Conservation (phyloP, 1,284 basidiomycete species). For the Boletus semigastroideus region DNA sequence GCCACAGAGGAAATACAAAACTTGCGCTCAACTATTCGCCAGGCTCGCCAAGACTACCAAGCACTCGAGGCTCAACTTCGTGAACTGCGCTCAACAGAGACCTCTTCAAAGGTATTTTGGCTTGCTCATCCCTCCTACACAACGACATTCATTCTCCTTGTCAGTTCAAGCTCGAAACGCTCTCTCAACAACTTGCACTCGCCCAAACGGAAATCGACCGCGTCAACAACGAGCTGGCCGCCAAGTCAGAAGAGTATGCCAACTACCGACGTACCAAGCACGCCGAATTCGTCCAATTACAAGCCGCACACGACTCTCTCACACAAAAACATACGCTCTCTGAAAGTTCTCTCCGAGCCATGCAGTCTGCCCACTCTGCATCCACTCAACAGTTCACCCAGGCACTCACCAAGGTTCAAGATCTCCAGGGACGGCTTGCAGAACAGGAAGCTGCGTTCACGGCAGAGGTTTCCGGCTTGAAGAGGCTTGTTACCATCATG, state of each 20-base stretch:
- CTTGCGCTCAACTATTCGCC: constrained; percentile 66
- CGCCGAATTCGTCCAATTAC: constrained; percentile 69
- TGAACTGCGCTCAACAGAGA: constrained; percentile 68
- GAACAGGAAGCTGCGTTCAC: constrained; percentile 79
- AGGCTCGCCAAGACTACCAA: constrained; percentile 72
- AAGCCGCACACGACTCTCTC: constrained; percentile 69
- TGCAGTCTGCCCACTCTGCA: constrained; percentile 66
- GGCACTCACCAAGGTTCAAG: constrained; percentile 67
- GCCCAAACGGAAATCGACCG: constrained; percentile 72
- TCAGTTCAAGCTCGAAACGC: constrained; percentile 78
- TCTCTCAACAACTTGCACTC: constrained; percentile 76
- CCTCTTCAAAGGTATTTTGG: constrained; percentile 58
- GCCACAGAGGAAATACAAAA: constrained; percentile 64
- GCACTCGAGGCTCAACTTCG: constrained; percentile 62
- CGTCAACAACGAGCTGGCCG: constrained; percentile 54
- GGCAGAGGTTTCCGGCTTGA: constrained; percentile 69
- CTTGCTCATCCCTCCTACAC: neutral
- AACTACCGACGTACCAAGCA: constrained; percentile 73
- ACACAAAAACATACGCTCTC: constrained; percentile 61
- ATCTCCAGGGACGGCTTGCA: constrained; percentile 69
- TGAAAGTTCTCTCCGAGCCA: constrained; percentile 62
- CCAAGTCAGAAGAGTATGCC: constrained; percentile 71
- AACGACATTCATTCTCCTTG: neutral
- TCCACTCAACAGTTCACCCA: constrained; percentile 71
- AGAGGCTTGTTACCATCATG: constrained; percentile 74